phyloP scores from a whole-genome alignment of 805 yeast species.

The Candida lessepsii region DNA sequence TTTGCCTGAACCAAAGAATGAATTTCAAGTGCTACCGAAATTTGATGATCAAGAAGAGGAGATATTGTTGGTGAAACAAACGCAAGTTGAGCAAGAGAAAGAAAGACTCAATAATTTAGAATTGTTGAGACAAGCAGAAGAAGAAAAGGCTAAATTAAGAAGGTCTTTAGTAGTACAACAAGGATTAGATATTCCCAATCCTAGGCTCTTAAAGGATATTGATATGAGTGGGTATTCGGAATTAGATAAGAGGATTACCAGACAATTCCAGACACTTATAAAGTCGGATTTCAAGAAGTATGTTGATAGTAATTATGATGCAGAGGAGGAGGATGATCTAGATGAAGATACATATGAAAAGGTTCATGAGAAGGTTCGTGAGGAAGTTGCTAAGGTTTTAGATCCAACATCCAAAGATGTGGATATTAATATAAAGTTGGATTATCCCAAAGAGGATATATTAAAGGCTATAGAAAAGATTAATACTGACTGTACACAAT shows the following conservation, averaged over 20 bases:
- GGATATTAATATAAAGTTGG: background rate
- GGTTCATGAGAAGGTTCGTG: constrained; percentile 7
- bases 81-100: constrained; percentile 13
- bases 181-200: constrained; percentile 44
- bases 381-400: background rate
- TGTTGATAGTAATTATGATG: constrained; percentile 20
- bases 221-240: background rate
- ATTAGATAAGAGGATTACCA: constrained; percentile 22
- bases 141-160: constrained; percentile 31
- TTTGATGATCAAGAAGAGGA: constrained; percentile 27
- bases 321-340: constrained; percentile 26
- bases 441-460: constrained; percentile 6
- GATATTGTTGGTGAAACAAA: constrained; percentile 10
- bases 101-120: constrained; percentile 24
- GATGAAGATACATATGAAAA: constrained; percentile 23
- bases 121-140: constrained; percentile 24
- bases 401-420: background rate
- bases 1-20: constrained; percentile 42
- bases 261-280: constrained; percentile 36
- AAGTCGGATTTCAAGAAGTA: constrained; percentile 41
- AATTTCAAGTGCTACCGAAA: constrained; percentile 33
- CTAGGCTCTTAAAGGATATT: constrained; percentile 10
- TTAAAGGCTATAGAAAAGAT: background rate
- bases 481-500: background rate
- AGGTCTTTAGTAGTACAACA: constrained; percentile 49